Evolutionary conservation across 352 stramenopile species (phyloP), one percentile per base, ranked within the genome.

Genomic region (Aphanomyces invadans): DNA sequence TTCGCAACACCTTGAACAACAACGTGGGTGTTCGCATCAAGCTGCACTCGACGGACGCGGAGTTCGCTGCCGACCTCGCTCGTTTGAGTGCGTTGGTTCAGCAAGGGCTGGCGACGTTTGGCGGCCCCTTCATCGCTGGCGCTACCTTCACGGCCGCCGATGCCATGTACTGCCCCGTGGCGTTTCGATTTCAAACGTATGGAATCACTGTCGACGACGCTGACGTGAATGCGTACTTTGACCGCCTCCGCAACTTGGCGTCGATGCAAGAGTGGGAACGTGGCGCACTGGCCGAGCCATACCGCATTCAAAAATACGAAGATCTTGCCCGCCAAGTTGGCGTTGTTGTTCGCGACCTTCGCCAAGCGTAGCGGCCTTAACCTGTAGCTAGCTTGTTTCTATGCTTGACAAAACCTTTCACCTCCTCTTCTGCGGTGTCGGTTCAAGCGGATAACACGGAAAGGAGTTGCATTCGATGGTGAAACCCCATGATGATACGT

Each of bases 101-200:
- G 25, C 21, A 60, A 44, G 51, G 51, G 9, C 51, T 60, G 21
- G 29, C 29, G 7, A 11, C 21, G 25, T 60, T 60, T 32, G 15
- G 11, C 3, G 51, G 51, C 25, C 51, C 51, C 7, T 60, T 60
- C 28, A 25, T 60, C 42, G 51, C 51, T n/a, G 51, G 51, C 33
- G 7, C 51, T 25, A 42, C 51, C 3, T 60, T 60, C 51, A 60
- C 51, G 26, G 51, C 51, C 51, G 51, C 51, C 23, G 51, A 60
- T 42, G 51, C 51, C 12, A 60, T 60, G 51, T 60, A 60, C n/a
- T 60, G 51, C 51, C 51, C 51, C 26, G 51, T 60, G 25, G 51
- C 51, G 3, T 60, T 60, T 23, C 51, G 51, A 3, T 25, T 60
- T 4, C 51, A 60, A 42, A 60, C 51, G 29, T 60, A 60, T 32